Base-by-base conservation (phyloP, 1,284 basidiomycete genomes). In the Laetiporus sulphureus region DNA sequence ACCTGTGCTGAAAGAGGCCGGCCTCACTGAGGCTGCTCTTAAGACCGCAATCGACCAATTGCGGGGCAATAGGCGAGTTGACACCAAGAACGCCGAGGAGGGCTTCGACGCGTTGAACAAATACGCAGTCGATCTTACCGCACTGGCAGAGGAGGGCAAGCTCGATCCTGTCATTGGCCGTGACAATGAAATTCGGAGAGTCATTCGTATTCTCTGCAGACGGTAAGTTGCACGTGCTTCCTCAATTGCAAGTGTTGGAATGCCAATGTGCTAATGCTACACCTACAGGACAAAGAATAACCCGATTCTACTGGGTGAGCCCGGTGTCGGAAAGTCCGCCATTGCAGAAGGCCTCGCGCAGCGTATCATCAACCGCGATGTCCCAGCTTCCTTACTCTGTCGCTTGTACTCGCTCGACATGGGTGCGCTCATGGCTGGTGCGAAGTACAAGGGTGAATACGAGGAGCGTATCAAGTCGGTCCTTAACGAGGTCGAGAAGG, bases 321-420 rank as follows among this genome's bases (percentile, higher is more conserved):
- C 92, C 16, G 91, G 91, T 67, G 91, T 94, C 34, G 91, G 91
- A 18, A 95, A 94, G 65, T 93, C 91, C 0, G 84, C 92, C 31
- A 91, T 99, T 44, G 92, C 85, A 12, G 96, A 99, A 69, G 94
- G 93, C 32, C 80, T 99, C 12, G 95, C 96, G 0, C 94, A 97
- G 61, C 83, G 96, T 41, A 96, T 97, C 48, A 82, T 97, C 58
- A 92, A 95, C 57, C 82, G 92, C 41, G 92, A 97, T 63, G 92
- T 97, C 4, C 93, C 94, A 20, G 90, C 90, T n/a, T 79, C 74
- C 45, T 75, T 96, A 21, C 73, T 96, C 41, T 81, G 82, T 27
- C 78, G 89, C 23, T 72, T 97, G n/a, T 90, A 80, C 56, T 88
- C 83, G 40, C 72, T 93, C 19, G 94, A 97, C 61, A 88, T 97